Percentiles rank a stretch among this genome's conserved stretches.
These are phyloP conservation scores for Rhodotorula sp. DNA, from an alignment of 1,284 basidiomycete species.

Conservation along the genomic window DNA sequence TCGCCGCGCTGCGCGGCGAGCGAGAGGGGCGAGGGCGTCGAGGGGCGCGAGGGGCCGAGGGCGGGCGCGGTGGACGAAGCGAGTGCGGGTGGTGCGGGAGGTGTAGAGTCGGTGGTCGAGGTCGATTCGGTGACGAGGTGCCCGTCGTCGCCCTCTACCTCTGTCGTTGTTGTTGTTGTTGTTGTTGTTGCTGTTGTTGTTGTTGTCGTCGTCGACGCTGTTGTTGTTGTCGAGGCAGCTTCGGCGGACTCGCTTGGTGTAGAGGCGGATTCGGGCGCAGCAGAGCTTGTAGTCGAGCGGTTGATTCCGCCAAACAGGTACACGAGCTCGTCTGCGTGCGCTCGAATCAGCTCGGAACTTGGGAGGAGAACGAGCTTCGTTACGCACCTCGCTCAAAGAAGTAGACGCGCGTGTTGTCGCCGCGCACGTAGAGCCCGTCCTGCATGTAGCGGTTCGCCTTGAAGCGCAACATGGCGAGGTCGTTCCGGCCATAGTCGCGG, in stretches of 20 bases:
- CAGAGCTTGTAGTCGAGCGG: neutral
- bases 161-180: neutral
- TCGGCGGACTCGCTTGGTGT: neutral
- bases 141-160: neutral
- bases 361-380: neutral
- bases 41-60: neutral
- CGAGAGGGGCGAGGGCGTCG: neutral
- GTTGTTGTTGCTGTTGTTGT: constrained; percentile 9
- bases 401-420: constrained; percentile 94
- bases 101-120: neutral
- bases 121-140: neutral
- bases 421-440: constrained; percentile 89
- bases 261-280: neutral
- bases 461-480: constrained; percentile 91
- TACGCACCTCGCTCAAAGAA: constrained; percentile 80
- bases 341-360: neutral
- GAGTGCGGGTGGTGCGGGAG: neutral
- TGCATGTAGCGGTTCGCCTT: constrained; percentile 76
- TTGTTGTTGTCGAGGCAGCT: constrained; percentile 46
- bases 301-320: constrained; percentile 69
- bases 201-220: constrained; percentile 46
- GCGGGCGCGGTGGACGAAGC: neutral
- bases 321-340: constrained; percentile 70
- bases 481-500: constrained; percentile 93
- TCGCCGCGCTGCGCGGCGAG: neutral